Conservation (phyloP, 225 moss, liverwort and hornwort genomes). For the Physcomitrium patens region DNA sequence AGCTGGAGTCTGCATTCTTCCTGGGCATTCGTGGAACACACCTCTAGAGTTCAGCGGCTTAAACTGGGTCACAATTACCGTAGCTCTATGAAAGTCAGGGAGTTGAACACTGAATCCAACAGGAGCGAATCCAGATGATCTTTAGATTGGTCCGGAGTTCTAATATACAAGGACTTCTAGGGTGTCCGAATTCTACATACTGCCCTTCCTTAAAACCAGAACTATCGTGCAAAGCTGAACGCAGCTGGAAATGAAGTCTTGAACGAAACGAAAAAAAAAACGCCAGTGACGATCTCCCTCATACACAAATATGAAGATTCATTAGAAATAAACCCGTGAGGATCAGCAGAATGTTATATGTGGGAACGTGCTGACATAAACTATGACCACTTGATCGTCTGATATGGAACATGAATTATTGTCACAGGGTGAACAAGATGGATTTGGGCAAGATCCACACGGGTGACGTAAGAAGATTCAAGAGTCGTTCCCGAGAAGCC, state of each 20-base stretch:
- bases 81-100: conserved; percentile 22
- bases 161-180: conserved; percentile 12
- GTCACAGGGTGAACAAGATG: background rate
- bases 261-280: background rate
- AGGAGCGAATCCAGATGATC: conserved; percentile 8
- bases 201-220: conserved; percentile 22
- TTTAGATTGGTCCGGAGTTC: conserved; percentile 27
- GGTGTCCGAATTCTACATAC: background rate
- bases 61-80: background rate
- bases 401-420: background rate
- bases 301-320: conserved; percentile 9
- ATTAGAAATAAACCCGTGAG: background rate
- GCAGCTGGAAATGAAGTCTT: background rate
- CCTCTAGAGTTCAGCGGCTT: conserved; percentile 2
- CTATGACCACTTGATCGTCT: background rate
- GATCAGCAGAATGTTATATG: conserved; percentile 8
- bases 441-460: background rate
- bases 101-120: background rate
- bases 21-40: conserved; percentile 2
- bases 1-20: conserved; percentile 15
- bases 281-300: conserved; percentile 21
- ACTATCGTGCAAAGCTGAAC: background rate
- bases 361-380: background rate
- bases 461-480: background rate
- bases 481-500: conserved; percentile 7